Evolutionary conservation across 768 basidiomycete genomes (phyloP).

Genomic region (Terana coerulea): DNA sequence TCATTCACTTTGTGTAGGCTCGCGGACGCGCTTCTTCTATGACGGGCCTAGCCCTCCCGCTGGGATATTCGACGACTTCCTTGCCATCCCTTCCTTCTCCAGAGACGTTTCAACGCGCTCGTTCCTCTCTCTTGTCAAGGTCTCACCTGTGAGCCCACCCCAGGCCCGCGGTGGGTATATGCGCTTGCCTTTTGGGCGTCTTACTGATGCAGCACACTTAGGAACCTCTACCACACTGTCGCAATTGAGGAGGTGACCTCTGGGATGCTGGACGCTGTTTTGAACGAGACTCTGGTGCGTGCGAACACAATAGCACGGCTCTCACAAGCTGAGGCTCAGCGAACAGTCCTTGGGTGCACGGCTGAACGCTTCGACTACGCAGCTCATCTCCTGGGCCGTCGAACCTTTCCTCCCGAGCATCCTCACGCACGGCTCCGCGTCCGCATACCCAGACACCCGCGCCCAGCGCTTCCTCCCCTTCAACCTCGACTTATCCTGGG

Average conservation of each 20-base stretch:
- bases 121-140: slow-evolving; percentile 38
- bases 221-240: slow-evolving; percentile 37
- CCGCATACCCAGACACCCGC: slow-evolving; percentile 49
- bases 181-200: not conserved
- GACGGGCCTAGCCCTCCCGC: slow-evolving; percentile 46
- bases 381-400: slow-evolving; percentile 40
- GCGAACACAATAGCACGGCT: too few relatives aligned
- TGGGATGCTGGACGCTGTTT: slow-evolving; percentile 36
- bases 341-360: slow-evolving; percentile 43
- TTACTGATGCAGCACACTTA: slow-evolving; percentile 6
- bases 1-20: too few relatives aligned
- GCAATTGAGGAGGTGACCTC: slow-evolving; percentile 35
- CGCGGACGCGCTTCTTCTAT: too few relatives aligned
- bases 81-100: slow-evolving; percentile 38
- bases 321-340: too few relatives aligned
- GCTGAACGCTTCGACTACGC: slow-evolving; percentile 34
- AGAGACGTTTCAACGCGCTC: slow-evolving; percentile 37
- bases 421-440: slow-evolving; percentile 34
- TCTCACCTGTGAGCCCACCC: slow-evolving; percentile 34
- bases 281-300: slow-evolving; percentile 41
- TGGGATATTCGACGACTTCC: slow-evolving; percentile 50
- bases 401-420: slow-evolving; percentile 47
- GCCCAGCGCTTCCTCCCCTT: slow-evolving; percentile 37
- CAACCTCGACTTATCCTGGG: slow-evolving; percentile 45
- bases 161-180: slow-evolving; percentile 22